phyloP scores from a whole-genome alignment of 306 rosid species.

The Amphicarpaea edgeworthii region DNA sequence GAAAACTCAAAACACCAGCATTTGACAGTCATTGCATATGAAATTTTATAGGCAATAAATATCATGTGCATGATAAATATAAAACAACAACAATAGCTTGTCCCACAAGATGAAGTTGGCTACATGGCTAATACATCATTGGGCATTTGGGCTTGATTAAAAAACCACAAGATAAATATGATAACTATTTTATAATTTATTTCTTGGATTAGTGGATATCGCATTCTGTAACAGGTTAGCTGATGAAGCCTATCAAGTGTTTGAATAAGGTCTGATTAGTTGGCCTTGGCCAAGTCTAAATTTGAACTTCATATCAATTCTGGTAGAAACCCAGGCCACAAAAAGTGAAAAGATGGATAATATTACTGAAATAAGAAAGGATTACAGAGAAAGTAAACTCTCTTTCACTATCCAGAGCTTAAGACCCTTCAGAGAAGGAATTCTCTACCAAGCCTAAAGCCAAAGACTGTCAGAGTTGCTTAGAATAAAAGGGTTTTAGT shows the following conservation, averaged over 20 bases:
- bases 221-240: conserved; percentile 20
- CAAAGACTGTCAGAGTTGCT: no score
- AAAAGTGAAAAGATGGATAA: neutral
- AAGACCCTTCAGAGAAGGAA: neutral
- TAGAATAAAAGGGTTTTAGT: no score
- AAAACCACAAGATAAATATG: conserved; percentile 25
- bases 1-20: conserved; percentile 42
- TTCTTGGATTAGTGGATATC: neutral
- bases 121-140: neutral
- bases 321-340: conserved; percentile 4
- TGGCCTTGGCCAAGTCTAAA: conserved; percentile 21
- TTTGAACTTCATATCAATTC: conserved; percentile 26
- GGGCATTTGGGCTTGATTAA: neutral
- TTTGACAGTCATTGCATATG: conserved; percentile 24
- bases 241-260: conserved; percentile 34
- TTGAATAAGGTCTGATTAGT: neutral
- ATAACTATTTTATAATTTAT: conserved; percentile 19
- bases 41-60: conserved; percentile 28
- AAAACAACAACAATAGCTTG: neutral
- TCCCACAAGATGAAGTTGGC: neutral
- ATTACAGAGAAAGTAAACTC: neutral
- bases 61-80: conserved; percentile 18
- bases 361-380: neutral
- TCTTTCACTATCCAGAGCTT: neutral
- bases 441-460: neutral